These are phyloP conservation scores for Leccinum subgranulosum DNA, from an alignment of 768 basidiomycete genomes.

Conservation along the genomic window DNA sequence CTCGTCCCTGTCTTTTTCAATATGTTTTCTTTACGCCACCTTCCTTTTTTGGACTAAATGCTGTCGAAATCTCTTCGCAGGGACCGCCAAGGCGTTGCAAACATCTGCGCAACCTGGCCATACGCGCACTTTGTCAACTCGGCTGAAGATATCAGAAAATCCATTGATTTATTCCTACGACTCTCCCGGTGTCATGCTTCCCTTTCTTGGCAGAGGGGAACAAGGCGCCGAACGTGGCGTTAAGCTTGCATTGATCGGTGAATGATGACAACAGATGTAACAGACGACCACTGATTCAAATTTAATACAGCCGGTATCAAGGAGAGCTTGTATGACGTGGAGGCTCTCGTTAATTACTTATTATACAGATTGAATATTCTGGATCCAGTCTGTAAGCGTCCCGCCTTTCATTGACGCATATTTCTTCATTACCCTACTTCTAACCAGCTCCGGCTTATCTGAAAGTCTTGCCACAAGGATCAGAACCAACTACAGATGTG, in stretches of 20 bases:
- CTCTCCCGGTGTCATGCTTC: constrained; percentile 95
- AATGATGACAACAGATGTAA: constrained; percentile 30
- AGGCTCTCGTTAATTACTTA: constrained; percentile 82
- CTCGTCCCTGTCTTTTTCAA: constrained; percentile 2
- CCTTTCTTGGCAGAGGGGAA: constrained; percentile 84
- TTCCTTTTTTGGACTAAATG: constrained; percentile 4
- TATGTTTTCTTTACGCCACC: not conserved
- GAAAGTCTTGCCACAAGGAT: constrained; percentile 51
- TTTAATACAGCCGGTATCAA: constrained; percentile 79
- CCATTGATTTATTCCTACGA: constrained; percentile 93
- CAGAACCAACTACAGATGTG: constrained; percentile 58
- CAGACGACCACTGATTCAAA: constrained; percentile 3
- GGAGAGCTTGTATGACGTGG: constrained; percentile 84
- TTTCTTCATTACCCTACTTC: not conserved
- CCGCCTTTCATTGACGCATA: not conserved
- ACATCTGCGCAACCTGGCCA: constrained; percentile 89
- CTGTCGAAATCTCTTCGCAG: constrained; percentile 32
- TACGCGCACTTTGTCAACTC: constrained; percentile 85
- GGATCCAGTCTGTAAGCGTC: constrained; percentile 61
- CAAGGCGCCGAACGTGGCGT: constrained; percentile 88
- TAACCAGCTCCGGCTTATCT: constrained; percentile 68
- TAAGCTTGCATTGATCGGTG: constrained; percentile 91
- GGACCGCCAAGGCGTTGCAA: constrained; percentile 82
- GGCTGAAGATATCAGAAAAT: constrained; percentile 76
- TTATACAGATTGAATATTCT: constrained; percentile 80